Evolutionary conservation across 805 yeast species (phyloP), one percentile per base, ranked within the genome.

Genomic region (Wickerhamomyces silvicola): DNA sequence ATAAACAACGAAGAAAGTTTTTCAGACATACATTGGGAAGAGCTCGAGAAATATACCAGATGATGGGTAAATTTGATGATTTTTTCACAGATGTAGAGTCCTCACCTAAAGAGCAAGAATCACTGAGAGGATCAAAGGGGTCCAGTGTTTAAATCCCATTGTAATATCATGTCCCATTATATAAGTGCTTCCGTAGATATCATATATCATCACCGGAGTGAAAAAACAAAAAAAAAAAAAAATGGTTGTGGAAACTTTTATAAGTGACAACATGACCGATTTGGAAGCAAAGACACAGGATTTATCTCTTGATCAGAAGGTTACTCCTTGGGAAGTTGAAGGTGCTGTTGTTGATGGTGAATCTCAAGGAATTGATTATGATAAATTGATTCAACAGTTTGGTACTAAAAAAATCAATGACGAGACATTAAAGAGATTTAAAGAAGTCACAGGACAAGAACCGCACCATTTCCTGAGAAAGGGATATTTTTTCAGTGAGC

Each of bases 281-380:
- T n/a, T n/a, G n/a, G n/a, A n/a, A n/a, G n/a, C n/a, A n/a, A n/a
- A n/a, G n/a, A n/a, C n/a, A n/a, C n/a, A n/a, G n/a, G n/a, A n/a
- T n/a, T n/a, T n/a, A n/a, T n/a, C n/a, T n/a, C n/a, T n/a, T n/a
- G n/a, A n/a, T n/a, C n/a, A n/a, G n/a, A n/a, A n/a, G n/a, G n/a
- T 82, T 38, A 92, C 98, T 1, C 98, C 98, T 30, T 92, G 98
- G 98, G 98, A 92, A 57, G 98, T 92, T 19, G 95, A 84, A 60
- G 98, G 97, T 37, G 97, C 97, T 3, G 94, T 90, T 28, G 96
- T 86, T 36, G 94, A 88, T 49, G 98, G 98, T 33, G 68, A 80
- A 48, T 75, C 82, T n/a, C 88, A 82, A 57, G 87, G 77, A 18
- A 88, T 92, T 46, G 95, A 92, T 63, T 92, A 92, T 56, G 90